Conservation (phyloP, 352 stramenopile genomes). For the Pythium brachiatum region DNA sequence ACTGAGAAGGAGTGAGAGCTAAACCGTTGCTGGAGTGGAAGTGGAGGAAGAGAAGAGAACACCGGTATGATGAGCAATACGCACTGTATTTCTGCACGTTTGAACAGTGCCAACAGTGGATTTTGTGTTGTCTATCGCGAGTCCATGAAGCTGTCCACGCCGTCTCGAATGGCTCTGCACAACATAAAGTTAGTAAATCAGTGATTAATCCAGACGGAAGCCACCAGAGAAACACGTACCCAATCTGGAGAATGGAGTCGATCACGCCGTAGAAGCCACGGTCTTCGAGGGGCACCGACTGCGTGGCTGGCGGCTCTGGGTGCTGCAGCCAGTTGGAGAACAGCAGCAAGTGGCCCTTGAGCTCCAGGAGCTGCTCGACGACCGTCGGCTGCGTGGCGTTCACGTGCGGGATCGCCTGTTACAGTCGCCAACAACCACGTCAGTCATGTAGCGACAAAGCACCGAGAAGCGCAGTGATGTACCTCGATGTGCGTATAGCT, state of each 20-base stretch:
- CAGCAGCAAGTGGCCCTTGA: conserved; percentile 60
- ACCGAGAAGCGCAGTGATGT: background rate
- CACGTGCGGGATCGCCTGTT: conserved; percentile 42
- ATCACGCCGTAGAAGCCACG: conserved; percentile 70
- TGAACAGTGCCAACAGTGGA: background rate
- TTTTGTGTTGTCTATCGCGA: conserved; percentile 12
- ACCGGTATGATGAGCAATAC: background rate
- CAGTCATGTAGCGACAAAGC: background rate
- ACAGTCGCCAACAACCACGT: background rate
- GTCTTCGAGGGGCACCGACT: conserved; percentile 60
- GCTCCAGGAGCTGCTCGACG: conserved; percentile 37
- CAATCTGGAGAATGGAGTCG: conserved; percentile 76
- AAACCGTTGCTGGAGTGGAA: too few species aligned
- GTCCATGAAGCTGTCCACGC: conserved; percentile 71
- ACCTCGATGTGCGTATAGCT: conserved; percentile 75
- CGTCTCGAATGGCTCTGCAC: conserved; percentile 49
- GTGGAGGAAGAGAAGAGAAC: background rate
- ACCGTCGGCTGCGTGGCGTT: conserved; percentile 24
- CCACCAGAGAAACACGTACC: conserved; percentile 23
- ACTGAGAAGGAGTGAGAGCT: background rate
- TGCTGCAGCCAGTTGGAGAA: conserved; percentile 77
- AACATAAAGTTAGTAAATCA: background rate
- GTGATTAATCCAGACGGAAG: background rate
- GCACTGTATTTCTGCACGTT: conserved; percentile 2
- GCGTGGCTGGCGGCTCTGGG: conserved; percentile 65